Evolutionary conservation across 108 stramenopile species (phyloP), one percentile per base, ranked within the genome.

Genomic region (Cyclostephanos tholiformis): DNA sequence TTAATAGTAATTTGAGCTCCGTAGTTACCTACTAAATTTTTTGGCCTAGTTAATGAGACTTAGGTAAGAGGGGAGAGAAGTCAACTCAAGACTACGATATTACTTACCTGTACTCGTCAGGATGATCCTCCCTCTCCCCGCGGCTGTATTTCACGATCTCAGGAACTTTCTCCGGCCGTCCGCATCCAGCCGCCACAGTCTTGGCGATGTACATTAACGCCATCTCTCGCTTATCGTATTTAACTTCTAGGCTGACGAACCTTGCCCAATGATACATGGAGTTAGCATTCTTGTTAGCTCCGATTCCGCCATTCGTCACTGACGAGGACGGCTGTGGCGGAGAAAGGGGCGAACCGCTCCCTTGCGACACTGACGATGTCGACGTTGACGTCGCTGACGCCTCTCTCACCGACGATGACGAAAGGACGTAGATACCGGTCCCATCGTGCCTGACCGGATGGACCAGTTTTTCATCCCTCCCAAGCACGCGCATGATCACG

Each of bases 371-470:
- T 14, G 30, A n/a, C 17, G 11, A 10, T 4, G 57, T 16, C 57
- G 57, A 1, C 16, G 57, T 30, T 2, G 57, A 19, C 61, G 19
- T 7, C 19, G 61, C 39, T 11, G 61, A 6, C 0, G 61, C 38
- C 11, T 4, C 10, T 6, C 17, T 13, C 16, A 4, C 17, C n/a
- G 61, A 19, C 8, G 36, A 35, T 6, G 61, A 36, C n/a, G 38
- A 19, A 0, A 62, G 0, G 36, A 62, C 20, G 36, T 62, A 62
- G 23, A 58, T 58, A 0, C 67, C 67, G 11, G 67, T 67, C 20
- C 67, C 67, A 22, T 56, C 53, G 23, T 67, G 67, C 67, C 48
- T 52, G 7, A 67, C 67, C 0, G 67, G 67, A 55, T 67, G 67
- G 26, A 67, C 36, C 17, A 67, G 38, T 27, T 52, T 51, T n/a